These are phyloP conservation scores for Penicillium digitatum DNA, from an alignment of 2,329 filamentous ascomycete species.

Conservation along the genomic window DNA sequence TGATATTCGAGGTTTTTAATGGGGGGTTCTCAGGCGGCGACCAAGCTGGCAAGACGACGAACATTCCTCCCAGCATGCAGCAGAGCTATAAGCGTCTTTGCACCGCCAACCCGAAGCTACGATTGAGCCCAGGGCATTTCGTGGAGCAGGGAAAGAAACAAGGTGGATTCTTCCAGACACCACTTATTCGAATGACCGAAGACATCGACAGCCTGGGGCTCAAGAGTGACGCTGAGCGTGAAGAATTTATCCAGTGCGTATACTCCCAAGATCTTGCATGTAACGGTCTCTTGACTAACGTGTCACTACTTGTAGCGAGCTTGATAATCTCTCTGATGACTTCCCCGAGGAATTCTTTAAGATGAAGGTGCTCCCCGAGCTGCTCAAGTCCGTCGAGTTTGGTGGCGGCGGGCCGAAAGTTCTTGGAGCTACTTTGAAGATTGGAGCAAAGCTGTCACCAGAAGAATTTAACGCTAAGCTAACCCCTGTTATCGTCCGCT, in stretches of 20 bases:
- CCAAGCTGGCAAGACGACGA: constrained; percentile 79
- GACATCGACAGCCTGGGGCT: constrained; percentile 89
- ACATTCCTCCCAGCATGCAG: constrained; percentile 82
- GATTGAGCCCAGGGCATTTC: constrained; percentile 79
- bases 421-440: constrained; percentile 82
- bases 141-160: constrained; percentile 79
- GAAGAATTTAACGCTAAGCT: constrained; percentile 86
- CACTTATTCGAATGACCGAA: constrained; percentile 86
- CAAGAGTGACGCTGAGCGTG: constrained; percentile 78
- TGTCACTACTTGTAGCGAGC: constrained; percentile 52
- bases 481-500: constrained; percentile 76
- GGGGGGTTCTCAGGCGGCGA: constrained; percentile 72
- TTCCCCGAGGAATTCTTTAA: constrained; percentile 98
- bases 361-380: constrained; percentile 88
- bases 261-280: not conserved
- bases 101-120: constrained; percentile 82
- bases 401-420: constrained; percentile 92
- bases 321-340: constrained; percentile 83
- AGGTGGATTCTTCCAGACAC: constrained; percentile 87
- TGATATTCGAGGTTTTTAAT: constrained; percentile 91
- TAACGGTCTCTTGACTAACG: not conserved
- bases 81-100: constrained; percentile 84
- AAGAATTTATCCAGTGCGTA: constrained; percentile 70
- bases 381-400: constrained; percentile 98
- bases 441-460: constrained; percentile 76